Conservation (phyloP, 352 stramenopile species). For the Phytophthora vignae region DNA sequence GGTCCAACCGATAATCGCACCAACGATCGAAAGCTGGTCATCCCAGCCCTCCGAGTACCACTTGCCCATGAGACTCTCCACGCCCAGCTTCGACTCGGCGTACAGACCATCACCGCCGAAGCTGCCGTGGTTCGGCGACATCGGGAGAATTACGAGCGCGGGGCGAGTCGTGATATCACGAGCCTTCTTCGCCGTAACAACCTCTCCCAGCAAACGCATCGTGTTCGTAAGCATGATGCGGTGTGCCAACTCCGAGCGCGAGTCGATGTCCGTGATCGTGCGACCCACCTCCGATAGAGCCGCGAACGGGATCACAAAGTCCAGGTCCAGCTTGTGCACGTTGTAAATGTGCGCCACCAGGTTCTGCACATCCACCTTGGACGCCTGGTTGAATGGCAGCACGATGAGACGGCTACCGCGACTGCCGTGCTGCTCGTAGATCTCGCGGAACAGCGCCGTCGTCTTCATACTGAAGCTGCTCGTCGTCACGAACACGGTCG, state of each 20-base stretch:
- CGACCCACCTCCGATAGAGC: slow-evolving; percentile 82
- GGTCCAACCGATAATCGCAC: slow-evolving; percentile 90
- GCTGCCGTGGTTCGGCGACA: slow-evolving; percentile 89
- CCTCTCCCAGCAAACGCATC: slow-evolving; percentile 80
- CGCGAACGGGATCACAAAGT: slow-evolving; percentile 91
- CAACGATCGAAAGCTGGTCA: slow-evolving; percentile 85
- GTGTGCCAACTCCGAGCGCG: slow-evolving; percentile 80
- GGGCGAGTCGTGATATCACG: slow-evolving; percentile 78
- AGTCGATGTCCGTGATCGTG: slow-evolving; percentile 83
- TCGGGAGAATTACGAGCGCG: slow-evolving; percentile 77
- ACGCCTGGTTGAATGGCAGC: slow-evolving; percentile 89
- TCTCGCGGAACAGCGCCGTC: slow-evolving; percentile 70
- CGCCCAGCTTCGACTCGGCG: slow-evolving; percentile 88
- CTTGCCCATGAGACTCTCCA: slow-evolving; percentile 89
- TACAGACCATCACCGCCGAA: slow-evolving; percentile 90
- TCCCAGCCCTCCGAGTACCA: slow-evolving; percentile 89
- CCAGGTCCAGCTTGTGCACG: slow-evolving; percentile 80
- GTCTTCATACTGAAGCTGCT: slow-evolving; percentile 76
- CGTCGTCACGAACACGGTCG: slow-evolving; percentile 87
- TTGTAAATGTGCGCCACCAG: slow-evolving; percentile 87
- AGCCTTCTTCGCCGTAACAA: slow-evolving; percentile 79
- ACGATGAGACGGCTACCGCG: slow-evolving; percentile 82
- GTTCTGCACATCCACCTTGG: slow-evolving; percentile 74
- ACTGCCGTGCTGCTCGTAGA: slow-evolving; percentile 89
- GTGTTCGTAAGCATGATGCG: slow-evolving; percentile 92